Base-by-base conservation (phyloP, 2,329 filamentous ascomycete species). In the Aspergillus ustus region DNA sequence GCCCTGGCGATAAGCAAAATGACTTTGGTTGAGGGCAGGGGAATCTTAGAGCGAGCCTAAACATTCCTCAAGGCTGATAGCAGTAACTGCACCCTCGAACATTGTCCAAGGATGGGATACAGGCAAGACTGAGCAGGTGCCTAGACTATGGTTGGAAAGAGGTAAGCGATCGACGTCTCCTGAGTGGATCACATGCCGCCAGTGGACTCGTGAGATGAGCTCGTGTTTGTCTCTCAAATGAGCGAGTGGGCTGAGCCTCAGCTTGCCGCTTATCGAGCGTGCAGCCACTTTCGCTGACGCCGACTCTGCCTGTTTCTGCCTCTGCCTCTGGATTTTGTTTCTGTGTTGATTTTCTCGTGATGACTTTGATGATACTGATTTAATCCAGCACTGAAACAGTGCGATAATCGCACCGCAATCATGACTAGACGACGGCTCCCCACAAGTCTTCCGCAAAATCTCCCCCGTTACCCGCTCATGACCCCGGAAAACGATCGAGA, bases 361-460 rank as follows among this genome's bases (percentile, higher is more conserved):
- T 40, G 34, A 40, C 34, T 40, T 40, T 40, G 34, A 40, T 40
- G 34, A 40, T 40, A 15, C 15, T 15, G 34, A 40, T 40, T 15
- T 13, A 40, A 17, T 15, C 9, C 34, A 13, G 34, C 34, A 40
- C 34, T 40, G 34, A 40, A 15, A 40, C 1, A 28, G 48, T 34
- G 19, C 48, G 20, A 19, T 17, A 19, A 22, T 17, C 22, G 15
- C 46, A 15, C 19, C 15, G 19, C 19, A 22, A 57, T 43, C n/a
- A 61, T 61, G 59, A 45, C 49, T 43, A 53, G 55, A 45, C 54
- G 54, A 31, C 59, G 59, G 20, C 50, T 45, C 34, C 48, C 59
- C 19, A 31, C 59, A 15, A 50, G 31, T 20, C 54, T 48, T 13
- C 59, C 59, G 20, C 44, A 40, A 19, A 52, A 57, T 31, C 45